Evolutionary conservation across 768 basidiomycete genomes (phyloP).

Genomic region (Leccinellum albellum): DNA sequence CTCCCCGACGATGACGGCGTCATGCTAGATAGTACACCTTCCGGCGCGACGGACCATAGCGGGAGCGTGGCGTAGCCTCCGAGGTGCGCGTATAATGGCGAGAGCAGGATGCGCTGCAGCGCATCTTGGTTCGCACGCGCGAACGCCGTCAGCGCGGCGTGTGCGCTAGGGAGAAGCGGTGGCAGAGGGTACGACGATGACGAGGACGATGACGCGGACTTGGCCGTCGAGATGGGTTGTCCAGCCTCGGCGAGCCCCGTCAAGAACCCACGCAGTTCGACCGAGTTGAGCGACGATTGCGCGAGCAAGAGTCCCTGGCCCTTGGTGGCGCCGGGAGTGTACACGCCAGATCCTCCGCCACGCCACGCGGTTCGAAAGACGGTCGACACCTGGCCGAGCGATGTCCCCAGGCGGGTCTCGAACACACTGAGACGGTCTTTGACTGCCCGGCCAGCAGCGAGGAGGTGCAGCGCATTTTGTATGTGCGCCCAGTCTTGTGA

Average conservation of each 20-base stretch:
- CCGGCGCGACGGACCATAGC: slow-evolving; percentile 54
- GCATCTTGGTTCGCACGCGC: slow-evolving; percentile 72
- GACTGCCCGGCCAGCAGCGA: slow-evolving; percentile 75
- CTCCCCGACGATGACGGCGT: neutral
- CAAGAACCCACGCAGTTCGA: slow-evolving; percentile 52
- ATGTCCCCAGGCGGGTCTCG: slow-evolving; percentile 63
- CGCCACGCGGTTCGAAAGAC: slow-evolving; percentile 54
- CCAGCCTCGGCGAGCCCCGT: slow-evolving; percentile 12
- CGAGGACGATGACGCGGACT: slow-evolving; percentile 8
- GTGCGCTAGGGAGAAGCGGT: slow-evolving; percentile 49
- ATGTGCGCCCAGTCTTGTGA: slow-evolving; percentile 86
- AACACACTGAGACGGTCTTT: slow-evolving; percentile 64
- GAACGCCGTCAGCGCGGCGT: slow-evolving; percentile 55
- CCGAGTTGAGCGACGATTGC: slow-evolving; percentile 82
- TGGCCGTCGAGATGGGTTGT: slow-evolving; percentile 2
- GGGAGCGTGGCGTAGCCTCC: slow-evolving; percentile 63
- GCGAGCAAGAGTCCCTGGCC: slow-evolving; percentile 74
- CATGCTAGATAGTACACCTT: slow-evolving; percentile 26
- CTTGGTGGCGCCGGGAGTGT: slow-evolving; percentile 54
- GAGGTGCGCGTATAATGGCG: slow-evolving; percentile 75
- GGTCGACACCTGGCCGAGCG: slow-evolving; percentile 55
- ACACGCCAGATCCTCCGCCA: slow-evolving; percentile 48
- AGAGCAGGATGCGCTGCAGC: slow-evolving; percentile 79
- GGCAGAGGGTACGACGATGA: slow-evolving; percentile 6
- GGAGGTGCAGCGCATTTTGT: slow-evolving; percentile 75